Conservation (phyloP, 1,284 basidiomycete genomes). For the Neonothopanus nambi region DNA sequence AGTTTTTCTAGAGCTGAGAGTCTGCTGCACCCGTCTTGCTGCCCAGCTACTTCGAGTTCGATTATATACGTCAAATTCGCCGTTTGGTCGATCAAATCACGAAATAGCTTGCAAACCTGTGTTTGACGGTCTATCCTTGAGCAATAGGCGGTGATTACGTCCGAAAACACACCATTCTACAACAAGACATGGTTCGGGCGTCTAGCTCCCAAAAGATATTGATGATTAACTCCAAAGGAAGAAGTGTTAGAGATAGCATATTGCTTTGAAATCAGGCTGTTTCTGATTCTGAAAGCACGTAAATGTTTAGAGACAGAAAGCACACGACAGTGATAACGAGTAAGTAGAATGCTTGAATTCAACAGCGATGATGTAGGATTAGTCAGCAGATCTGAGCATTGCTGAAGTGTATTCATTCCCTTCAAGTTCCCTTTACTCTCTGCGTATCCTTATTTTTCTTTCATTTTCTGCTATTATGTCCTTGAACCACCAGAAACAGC, state of each 20-base stretch:
- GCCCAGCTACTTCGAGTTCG: conserved; percentile 51
- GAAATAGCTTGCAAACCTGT: conserved; percentile 49
- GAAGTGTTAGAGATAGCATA: background rate
- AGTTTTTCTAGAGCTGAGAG: conserved; percentile 38
- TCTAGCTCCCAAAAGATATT: background rate
- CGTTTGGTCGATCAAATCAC: conserved; percentile 36
- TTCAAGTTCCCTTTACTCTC: background rate
- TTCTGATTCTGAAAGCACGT: too few relatives aligned
- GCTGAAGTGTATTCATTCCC: too few relatives aligned
- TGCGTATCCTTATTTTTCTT: background rate
- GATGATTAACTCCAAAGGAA: conserved; percentile 5
- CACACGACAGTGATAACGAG: too few relatives aligned
- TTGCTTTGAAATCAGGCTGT: too few relatives aligned
- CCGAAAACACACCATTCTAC: background rate
- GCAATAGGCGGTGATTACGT: background rate
- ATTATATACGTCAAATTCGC: conserved; percentile 49
- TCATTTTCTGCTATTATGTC: conserved; percentile 4
- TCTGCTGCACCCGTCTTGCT: conserved; percentile 41
- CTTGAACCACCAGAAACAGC: background rate
- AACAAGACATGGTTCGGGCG: background rate
- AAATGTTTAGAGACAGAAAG: too few relatives aligned
- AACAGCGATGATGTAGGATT: too few relatives aligned
- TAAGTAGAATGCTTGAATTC: too few relatives aligned
- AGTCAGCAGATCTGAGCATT: too few relatives aligned
- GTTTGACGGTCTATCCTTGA: conserved; percentile 9